phyloP scores from a whole-genome alignment of 2,329 filamentous ascomycete species.

The Botryotinia convoluta region DNA sequence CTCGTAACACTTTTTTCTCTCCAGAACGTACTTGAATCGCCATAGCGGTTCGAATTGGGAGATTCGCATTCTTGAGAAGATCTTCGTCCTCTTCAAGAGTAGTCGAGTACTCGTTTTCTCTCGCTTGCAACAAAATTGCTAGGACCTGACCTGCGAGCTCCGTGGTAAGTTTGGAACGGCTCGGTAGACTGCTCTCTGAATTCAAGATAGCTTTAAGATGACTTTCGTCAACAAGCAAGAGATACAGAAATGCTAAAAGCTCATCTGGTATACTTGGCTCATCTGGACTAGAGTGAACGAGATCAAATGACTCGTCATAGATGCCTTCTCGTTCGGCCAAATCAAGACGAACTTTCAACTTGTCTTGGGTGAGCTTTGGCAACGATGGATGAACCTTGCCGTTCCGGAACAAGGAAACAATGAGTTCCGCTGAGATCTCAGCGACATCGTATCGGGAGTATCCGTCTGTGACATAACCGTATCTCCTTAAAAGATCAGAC shows the following conservation, averaged over 20 bases:
- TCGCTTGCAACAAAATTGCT: constrained; percentile 40
- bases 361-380: constrained; percentile 30
- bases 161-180: constrained; percentile 45
- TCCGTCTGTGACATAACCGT: constrained; percentile 65
- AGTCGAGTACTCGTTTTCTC: constrained; percentile 51
- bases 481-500: constrained; percentile 63
- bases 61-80: constrained; percentile 39
- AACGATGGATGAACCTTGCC: constrained; percentile 21
- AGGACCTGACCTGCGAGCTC: constrained; percentile 43
- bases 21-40: constrained; percentile 60
- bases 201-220: constrained; percentile 41
- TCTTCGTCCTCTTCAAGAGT: constrained; percentile 50
- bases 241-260: constrained; percentile 43
- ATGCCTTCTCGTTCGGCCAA: constrained; percentile 55
- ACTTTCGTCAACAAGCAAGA: constrained; percentile 42
- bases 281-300: constrained; percentile 37
- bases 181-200: constrained; percentile 38
- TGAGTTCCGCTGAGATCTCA: constrained; percentile 54
- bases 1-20: constrained; percentile 60
- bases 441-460: constrained; percentile 65
- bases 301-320: constrained; percentile 60
- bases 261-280: constrained; percentile 38
- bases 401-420: constrained; percentile 39
- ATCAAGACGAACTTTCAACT: constrained; percentile 38
- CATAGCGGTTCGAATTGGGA: constrained; percentile 44